These are phyloP conservation scores for Lithospermum erythrorhizon DNA, from an alignment of 257 asterid genomes.

Conservation along the genomic window DNA sequence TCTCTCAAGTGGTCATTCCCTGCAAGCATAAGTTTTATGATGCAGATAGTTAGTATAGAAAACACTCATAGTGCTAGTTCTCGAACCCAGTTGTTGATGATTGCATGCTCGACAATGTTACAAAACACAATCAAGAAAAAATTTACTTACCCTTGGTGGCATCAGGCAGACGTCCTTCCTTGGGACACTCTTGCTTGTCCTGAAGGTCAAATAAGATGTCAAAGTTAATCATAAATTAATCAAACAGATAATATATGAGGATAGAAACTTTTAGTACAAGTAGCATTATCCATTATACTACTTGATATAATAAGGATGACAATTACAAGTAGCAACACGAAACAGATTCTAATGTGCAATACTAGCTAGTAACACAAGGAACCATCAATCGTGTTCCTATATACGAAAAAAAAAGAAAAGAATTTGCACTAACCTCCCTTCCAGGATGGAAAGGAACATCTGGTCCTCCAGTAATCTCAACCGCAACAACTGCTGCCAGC, in stretches of 20 bases:
- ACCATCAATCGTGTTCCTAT: neutral
- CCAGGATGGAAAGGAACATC: constrained; percentile 87
- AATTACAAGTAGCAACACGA: neutral
- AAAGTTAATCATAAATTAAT: neutral
- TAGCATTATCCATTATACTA: too few relatives aligned
- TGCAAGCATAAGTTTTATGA: constrained; percentile 12
- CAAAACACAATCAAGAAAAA: neutral
- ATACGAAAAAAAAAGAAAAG: too few relatives aligned
- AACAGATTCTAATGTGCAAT: neutral
- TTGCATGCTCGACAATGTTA: too few relatives aligned
- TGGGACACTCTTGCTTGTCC: constrained; percentile 66
- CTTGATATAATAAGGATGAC: too few relatives aligned
- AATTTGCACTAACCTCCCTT: constrained; percentile 41
- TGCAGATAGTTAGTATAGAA: neutral
- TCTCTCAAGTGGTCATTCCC: constrained; percentile 82
- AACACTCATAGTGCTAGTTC: too few relatives aligned
- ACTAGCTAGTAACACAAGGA: neutral
- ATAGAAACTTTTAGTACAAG: too few relatives aligned
- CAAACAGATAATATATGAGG: too few relatives aligned
- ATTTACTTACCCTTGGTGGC: constrained; percentile 65
- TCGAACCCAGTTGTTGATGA: too few relatives aligned
- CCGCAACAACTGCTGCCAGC: constrained; percentile 94
- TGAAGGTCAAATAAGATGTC: constrained; percentile 16
- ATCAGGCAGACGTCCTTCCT: constrained; percentile 82
- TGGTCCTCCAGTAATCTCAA: constrained; percentile 92